Evolutionary conservation across 116 monocot species (phyloP), one percentile per base, ranked within the genome.

Genomic region (Phalaenopsis hybrid): DNA sequence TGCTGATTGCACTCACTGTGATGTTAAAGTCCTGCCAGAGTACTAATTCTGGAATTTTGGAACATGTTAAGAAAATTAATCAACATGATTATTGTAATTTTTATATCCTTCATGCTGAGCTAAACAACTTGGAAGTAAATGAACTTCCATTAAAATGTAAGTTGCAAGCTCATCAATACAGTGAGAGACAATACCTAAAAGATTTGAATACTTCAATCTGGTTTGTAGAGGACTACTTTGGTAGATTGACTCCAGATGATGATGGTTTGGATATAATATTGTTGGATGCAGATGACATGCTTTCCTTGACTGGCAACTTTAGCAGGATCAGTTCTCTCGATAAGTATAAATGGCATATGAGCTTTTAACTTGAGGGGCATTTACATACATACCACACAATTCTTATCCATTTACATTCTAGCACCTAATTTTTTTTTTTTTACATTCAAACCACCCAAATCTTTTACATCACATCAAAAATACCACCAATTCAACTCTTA

Each of bases 11-110:
- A n/a, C 85, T 89, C 4, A 74, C 82, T 37, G 78, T 89, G 21
- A 89, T 86, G 89, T 70, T 89, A 78, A 46, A 83, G n/a, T 85
- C 86, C 44, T 89, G 89, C 74, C 78, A 89, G 49, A 81, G 57
- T 46, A 82, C 68, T 18, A 31, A 50, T 45, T 37, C 80, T 74
- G 84, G 83, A 65, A 69, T 83, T 18, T 50, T 85, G 20, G 46
- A 87, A 57, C 79, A 61, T 43, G 44, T 15, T 55, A 79, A 23
- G 67, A 75, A 72, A 83, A 84, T 41, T 13, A 74, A 72, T 63
- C 58, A 68, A 0, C 12, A 79, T 69, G 82, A 84, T 77, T 83
- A 85, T 75, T 85, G 89, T 65, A 79, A 72, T 65, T 44, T 48
- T 78, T 83, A 80, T 83, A 80, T 82, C 68, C 85, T 85, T 43